A percentile compares a stretch with the other conserved stretches of the same genome.
Evolutionary conservation across 805 yeast genomes (phyloP).

Genomic region (Lipomyces anomalus): DNA sequence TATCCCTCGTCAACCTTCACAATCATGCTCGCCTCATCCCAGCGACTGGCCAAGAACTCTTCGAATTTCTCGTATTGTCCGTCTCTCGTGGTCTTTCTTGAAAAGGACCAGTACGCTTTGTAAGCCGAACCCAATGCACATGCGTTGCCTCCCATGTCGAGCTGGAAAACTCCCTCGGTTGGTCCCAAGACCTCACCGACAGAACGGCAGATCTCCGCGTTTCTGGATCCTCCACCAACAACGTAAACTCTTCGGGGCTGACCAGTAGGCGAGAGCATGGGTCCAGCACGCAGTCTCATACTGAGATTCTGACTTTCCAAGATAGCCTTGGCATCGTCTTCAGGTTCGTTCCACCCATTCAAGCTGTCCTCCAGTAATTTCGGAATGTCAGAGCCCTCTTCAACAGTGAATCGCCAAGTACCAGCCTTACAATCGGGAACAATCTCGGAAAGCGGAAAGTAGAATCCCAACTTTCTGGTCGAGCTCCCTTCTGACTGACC

Average conservation of each 20-base stretch:
- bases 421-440: constrained; percentile 75
- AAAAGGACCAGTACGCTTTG: constrained; percentile 53
- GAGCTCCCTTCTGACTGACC: no score
- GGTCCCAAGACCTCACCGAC: constrained; percentile 71
- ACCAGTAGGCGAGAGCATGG: constrained; percentile 51
- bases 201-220: constrained; percentile 57
- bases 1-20: constrained; percentile 21
- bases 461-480: constrained; percentile 54
- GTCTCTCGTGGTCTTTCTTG: constrained; percentile 2
- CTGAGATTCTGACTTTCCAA: constrained; percentile 84
- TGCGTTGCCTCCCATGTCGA: constrained; percentile 71
- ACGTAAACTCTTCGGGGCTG: constrained; percentile 66
- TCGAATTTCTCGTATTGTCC: constrained; percentile 38
- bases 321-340: constrained; percentile 66
- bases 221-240: constrained; percentile 85
- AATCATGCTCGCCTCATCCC: constrained; percentile 23
- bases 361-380: constrained; percentile 11
- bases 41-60: constrained; percentile 22
- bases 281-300: constrained; percentile 73
- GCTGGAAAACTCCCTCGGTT: constrained; percentile 55
- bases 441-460: constrained; percentile 86
- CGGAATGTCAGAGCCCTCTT: constrained; percentile 31
- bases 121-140: constrained; percentile 91
- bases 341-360: constrained; percentile 32
- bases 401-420: constrained; percentile 43